A percentile compares a stretch with the other conserved stretches of the same genome.
phyloP scores from a whole-genome alignment of 768 basidiomycete species.

The Mycena belliarum region DNA sequence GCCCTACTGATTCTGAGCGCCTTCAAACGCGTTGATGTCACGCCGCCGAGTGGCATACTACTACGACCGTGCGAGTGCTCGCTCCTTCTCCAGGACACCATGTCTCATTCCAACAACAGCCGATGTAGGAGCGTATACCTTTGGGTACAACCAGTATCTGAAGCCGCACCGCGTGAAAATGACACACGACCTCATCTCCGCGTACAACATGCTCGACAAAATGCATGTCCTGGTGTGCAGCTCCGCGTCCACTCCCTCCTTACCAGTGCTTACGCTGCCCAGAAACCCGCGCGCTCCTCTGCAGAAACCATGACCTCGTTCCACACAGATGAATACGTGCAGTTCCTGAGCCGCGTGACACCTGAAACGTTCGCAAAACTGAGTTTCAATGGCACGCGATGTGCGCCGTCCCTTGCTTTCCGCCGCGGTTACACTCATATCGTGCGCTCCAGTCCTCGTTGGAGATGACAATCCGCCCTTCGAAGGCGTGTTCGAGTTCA shows the following conservation, averaged over 20 bases:
- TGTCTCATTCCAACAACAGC: conserved; percentile 39
- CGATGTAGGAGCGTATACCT: conserved; percentile 74
- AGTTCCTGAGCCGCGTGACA: conserved; percentile 85
- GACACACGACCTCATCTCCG: conserved; percentile 87
- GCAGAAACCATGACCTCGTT: conserved; percentile 87
- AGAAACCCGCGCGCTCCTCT: conserved; percentile 72
- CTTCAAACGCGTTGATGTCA: conserved; percentile 45
- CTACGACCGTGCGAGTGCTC: conserved; percentile 60
- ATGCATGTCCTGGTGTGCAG: conserved; percentile 86
- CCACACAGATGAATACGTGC: conserved; percentile 97
- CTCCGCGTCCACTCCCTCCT: background rate
- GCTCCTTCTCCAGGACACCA: background rate
- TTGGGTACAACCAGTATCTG: conserved; percentile 90
- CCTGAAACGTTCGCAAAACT: conserved; percentile 90
- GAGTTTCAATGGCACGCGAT: conserved; percentile 82
- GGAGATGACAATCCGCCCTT: conserved; percentile 97
- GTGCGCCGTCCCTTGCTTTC: conserved; percentile 45
- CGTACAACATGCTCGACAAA: conserved; percentile 91
- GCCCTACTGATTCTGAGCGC: no score
- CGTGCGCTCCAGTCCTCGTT: conserved; percentile 54
- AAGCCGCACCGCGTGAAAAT: conserved; percentile 95
- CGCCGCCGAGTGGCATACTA: conserved; percentile 78
- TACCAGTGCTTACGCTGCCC: conserved; percentile 5
- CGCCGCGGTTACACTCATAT: background rate
- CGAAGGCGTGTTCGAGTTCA: conserved; percentile 96